Base-by-base conservation (phyloP, 805 yeast species). In the Teunomyces stri region DNA sequence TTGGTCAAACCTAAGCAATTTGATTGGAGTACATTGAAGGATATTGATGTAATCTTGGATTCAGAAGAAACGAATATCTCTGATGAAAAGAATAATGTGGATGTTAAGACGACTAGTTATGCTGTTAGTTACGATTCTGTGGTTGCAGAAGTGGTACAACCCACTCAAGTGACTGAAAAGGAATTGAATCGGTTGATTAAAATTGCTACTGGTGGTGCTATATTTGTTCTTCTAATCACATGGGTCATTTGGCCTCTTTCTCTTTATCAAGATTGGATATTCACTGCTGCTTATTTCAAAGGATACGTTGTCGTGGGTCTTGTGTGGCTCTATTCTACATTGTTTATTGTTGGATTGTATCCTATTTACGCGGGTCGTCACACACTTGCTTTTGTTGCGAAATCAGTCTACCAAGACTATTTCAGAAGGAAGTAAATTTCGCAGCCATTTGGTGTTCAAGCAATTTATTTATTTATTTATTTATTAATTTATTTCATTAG, bases 171-270 rank as follows among this genome's bases (percentile, higher is more conserved):
- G 18, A 42, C 36, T 34, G 40, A 20, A 20, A 21, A 15, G 47
- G 46, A 28, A 20, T 12, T 37, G 38, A 25, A 47, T 3, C 15
- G 45, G 5, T 65, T 61, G 47, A 54, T 51, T 9, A 62, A 59
- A 43, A 47, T 68, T 10, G 65, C 72, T 3, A 54, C 57, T 35
- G 58, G 51, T 12, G 54, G 64, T 11, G 51, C 62, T 5, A 41
- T 67, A 1, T 51, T 66, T 34, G 53, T 57, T n/a, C 49, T 66
- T 5, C 47, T 66, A n/a, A 37, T 69, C 4, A 66, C 71, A 2
- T 68, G 72, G 70, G 70, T 69, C 1, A 45, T 68, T n/a, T 67
- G 72, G 69, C 76, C 78, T 33, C 59, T 72, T 42, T 75, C 77
- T 18, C 56, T 72, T 20, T 72, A 72, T 52, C 65, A 72, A 35